A percentile compares a stretch with the other conserved stretches of the same genome.
phyloP scores from a whole-genome alignment of 179 eudicot species.

The Silene noctiflora region DNA sequence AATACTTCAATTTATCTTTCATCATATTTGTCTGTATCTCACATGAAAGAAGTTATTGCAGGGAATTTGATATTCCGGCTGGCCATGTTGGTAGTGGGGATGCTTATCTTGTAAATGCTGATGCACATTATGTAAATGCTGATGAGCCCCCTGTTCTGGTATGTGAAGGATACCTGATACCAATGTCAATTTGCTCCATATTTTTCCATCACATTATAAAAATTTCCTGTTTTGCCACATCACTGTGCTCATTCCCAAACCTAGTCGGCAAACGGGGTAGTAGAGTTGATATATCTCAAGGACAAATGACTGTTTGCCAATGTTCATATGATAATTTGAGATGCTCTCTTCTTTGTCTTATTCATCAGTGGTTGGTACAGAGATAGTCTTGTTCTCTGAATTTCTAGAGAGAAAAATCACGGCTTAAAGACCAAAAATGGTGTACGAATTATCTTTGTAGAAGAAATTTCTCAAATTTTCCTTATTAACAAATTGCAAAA shows the following conservation, averaged over 20 bases:
- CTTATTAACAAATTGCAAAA: background rate
- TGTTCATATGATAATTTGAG: background rate
- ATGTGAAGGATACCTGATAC: constrained; percentile 19
- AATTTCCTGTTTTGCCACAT: constrained; percentile 6
- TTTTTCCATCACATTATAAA: background rate
- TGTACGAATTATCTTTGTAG: background rate
- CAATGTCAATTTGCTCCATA: background rate
- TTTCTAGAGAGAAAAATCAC: background rate
- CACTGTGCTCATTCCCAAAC: background rate
- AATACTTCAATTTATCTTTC: background rate
- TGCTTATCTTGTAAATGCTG: constrained; percentile 17
- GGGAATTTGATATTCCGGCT: constrained; percentile 33
- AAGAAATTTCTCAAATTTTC: background rate
- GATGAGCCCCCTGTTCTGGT: constrained; percentile 31
- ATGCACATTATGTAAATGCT: constrained; percentile 18
- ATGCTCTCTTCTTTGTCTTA: background rate
- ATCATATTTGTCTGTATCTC: constrained; percentile 1
- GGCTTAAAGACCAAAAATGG: background rate
- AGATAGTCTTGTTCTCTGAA: background rate
- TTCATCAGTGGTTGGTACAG: background rate
- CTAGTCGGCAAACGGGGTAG: too few relatives aligned
- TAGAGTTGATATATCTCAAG: background rate
- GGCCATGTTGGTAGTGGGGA: constrained; percentile 25
- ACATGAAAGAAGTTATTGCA: constrained; percentile 27
- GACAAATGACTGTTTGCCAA: background rate